These are phyloP conservation scores for Plantago rigida DNA, from an alignment of 305 asterid species.

Conservation along the genomic window DNA sequence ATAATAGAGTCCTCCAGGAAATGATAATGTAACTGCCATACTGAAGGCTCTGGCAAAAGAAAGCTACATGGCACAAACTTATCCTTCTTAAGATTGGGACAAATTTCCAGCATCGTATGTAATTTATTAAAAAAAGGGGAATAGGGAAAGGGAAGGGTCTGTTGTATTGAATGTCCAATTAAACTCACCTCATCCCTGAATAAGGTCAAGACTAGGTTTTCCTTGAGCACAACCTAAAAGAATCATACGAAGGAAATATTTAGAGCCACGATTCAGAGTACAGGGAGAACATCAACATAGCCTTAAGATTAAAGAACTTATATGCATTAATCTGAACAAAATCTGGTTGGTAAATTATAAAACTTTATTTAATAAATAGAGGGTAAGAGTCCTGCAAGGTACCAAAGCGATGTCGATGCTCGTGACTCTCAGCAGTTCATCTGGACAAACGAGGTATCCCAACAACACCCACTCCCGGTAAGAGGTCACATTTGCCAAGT, in stretches of 20 bases:
- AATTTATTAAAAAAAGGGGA: neutral
- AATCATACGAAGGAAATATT: constrained; percentile 26
- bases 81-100: neutral
- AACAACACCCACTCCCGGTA: constrained; percentile 93
- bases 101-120: neutral
- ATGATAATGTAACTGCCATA: too few relatives aligned
- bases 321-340: constrained; percentile 19
- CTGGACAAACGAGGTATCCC: constrained; percentile 98
- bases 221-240: constrained; percentile 90
- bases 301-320: constrained; percentile 21
- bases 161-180: neutral
- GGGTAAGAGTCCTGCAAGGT: constrained; percentile 26
- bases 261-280: constrained; percentile 26
- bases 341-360: constrained; percentile 10
- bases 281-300: constrained; percentile 20
- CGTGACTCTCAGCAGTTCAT: constrained; percentile 95
- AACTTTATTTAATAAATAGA: constrained; percentile 25
- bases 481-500: constrained; percentile 92
- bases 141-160: neutral
- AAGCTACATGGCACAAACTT: too few relatives aligned
- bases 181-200: constrained; percentile 92
- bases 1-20: too few relatives aligned
- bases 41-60: too few relatives aligned
- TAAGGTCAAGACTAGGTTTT: constrained; percentile 75
- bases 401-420: constrained; percentile 97